Base-by-base conservation (phyloP, 305 asterid genomes). In the Petunia hybrid region DNA sequence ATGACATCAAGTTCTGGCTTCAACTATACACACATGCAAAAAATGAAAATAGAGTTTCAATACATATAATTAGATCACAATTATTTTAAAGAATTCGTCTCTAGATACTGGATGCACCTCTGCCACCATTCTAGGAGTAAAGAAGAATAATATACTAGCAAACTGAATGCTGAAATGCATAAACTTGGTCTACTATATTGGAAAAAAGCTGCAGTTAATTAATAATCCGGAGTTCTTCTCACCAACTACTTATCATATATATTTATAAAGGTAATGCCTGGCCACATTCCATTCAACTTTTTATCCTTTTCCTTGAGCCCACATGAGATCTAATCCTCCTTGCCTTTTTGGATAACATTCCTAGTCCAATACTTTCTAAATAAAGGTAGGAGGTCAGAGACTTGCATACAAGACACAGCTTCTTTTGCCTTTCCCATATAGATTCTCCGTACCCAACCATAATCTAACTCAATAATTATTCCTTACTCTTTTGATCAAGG, bases 271-370 rank as follows among this genome's bases (percentile, higher is more conserved):
- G 31, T 22, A 57, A 77, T 42, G 77, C 66, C 70, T 67, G 38
- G 77, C 80, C 31, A 57, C 45, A 13, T 22, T 22, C 31, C 31
- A 22, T 68, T 56, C 78, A 64, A 77, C 68, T 81, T 80, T 76
- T 84, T 85, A 84, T 89, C 89, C 48, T 85, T 83, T 80, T 22
- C 78, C 46, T 57, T 68, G 75, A 63, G 76, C 13, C 39, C 77
- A 39, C 61, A 84, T 14, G 74, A 76, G 69, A 83, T 82, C 83
- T 22, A 22, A 86, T 86, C 86, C 61, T 22, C 6, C 3, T 73
- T 1, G 0, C 1, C 41, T 80, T 8, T 70, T 22, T 69, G 83
- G 86, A 87, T 81, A 85, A 87, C 81, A 82, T 84, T 80, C 86
- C 86, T 57, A 77, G 89, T 43, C 78, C 82, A 71, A 61, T 76